Conservation (phyloP, 2,329 filamentous ascomycete species). For the Fusarium robinianum region DNA sequence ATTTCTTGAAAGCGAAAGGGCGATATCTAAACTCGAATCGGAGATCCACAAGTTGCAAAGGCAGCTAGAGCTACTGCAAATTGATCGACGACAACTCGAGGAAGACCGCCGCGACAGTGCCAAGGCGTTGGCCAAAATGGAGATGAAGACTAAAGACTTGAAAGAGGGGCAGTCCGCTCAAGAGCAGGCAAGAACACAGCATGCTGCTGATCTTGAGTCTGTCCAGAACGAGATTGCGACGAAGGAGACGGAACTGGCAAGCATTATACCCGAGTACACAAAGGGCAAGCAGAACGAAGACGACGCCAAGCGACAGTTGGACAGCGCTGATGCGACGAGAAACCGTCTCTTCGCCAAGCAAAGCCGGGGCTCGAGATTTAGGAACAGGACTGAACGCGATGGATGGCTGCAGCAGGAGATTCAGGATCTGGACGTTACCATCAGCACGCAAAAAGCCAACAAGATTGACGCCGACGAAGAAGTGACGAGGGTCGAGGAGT, state of each 20-base stretch:
- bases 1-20: conserved; percentile 78
- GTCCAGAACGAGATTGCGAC: conserved; percentile 75
- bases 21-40: conserved; percentile 74
- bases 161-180: conserved; percentile 80
- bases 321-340: conserved; percentile 73
- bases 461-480: conserved; percentile 84
- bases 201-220: conserved; percentile 71
- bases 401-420: conserved; percentile 81
- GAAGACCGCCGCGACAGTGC: conserved; percentile 85
- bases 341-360: conserved; percentile 90
- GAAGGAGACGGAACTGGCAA: conserved; percentile 75
- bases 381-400: conserved; percentile 86
- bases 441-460: conserved; percentile 82
- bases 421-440: conserved; percentile 73
- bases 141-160: conserved; percentile 81
- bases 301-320: conserved; percentile 70
- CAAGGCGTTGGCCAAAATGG: conserved; percentile 79
- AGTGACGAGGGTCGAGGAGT: conserved; percentile 69
- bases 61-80: conserved; percentile 79
- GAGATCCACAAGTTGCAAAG: conserved; percentile 81
- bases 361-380: conserved; percentile 83
- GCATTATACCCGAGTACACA: conserved; percentile 77
- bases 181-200: conserved; percentile 71
- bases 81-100: conserved; percentile 86
- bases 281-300: conserved; percentile 74